Percentiles rank a stretch among this genome's conserved stretches.
Evolutionary conservation across 2,329 filamentous ascomycete species (phyloP).

Genomic region (Hypoxylon sp.): DNA sequence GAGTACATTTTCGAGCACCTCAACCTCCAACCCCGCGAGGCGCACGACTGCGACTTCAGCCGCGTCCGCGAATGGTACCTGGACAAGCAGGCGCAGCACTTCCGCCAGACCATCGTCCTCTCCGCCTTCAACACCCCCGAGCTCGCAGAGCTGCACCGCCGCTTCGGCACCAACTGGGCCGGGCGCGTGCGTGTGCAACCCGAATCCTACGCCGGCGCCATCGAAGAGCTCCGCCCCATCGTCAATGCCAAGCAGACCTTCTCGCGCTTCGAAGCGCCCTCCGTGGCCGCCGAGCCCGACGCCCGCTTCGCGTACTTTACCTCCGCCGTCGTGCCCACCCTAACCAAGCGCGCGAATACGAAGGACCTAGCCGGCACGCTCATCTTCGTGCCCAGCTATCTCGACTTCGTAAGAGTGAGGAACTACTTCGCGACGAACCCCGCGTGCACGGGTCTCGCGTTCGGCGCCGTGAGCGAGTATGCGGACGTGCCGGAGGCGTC

Average conservation of each 20-base stretch:
- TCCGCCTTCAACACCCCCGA: slow-evolving; percentile 90
- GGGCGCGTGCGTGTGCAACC: slow-evolving; percentile 83
- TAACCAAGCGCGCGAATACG: slow-evolving; percentile 70
- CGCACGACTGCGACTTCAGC: slow-evolving; percentile 93
- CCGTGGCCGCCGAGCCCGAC: slow-evolving; percentile 84
- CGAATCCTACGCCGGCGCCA: slow-evolving; percentile 77
- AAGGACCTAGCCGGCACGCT: slow-evolving; percentile 79
- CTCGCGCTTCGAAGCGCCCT: slow-evolving; percentile 82
- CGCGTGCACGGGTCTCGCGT: slow-evolving; percentile 70
- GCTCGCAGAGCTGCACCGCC: slow-evolving; percentile 82
- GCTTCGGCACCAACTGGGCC: slow-evolving; percentile 82
- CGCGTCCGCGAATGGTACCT: slow-evolving; percentile 93
- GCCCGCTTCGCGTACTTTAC: slow-evolving; percentile 93
- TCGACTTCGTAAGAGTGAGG: slow-evolving; percentile 93
- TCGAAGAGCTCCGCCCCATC: slow-evolving; percentile 76
- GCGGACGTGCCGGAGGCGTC: slow-evolving; percentile 83
- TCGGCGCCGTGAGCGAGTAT: slow-evolving; percentile 92
- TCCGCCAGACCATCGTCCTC: slow-evolving; percentile 88
- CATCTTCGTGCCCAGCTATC: slow-evolving; percentile 91
- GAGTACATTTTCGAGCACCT: slow-evolving; percentile 93
- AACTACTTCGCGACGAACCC: slow-evolving; percentile 88
- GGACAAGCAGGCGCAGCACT: slow-evolving; percentile 83
- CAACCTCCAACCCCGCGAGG: slow-evolving; percentile 89
- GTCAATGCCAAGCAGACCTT: slow-evolving; percentile 88
- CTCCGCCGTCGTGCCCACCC: slow-evolving; percentile 81